Base-by-base conservation (phyloP, 805 yeast genomes). In the Zygotorulaspora danielsina region DNA sequence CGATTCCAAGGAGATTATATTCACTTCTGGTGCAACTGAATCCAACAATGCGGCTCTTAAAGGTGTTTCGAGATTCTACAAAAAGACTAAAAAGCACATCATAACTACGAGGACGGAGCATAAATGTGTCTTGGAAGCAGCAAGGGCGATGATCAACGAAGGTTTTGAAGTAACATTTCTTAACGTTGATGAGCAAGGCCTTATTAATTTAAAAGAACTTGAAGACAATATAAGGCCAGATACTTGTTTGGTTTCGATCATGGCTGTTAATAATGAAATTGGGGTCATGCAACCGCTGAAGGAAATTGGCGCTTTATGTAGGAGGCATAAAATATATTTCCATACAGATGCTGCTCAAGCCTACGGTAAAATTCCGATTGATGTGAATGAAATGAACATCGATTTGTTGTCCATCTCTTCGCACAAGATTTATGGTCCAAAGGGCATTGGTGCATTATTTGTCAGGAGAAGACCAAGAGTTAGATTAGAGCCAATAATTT, bases 321-420 rank as follows among this genome's bases (percentile, higher is more conserved):
- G 89, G 49, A 75, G 79, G 52, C 72, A 86, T 61, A 93, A 93
- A 69, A 83, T 93, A 28, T 93, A 89, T 58, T 93, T 93, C 81
- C 98, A 93, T 68, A 82, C 97, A 8, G 98, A 93, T 61, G 94
- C 84, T 41, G 98, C 98, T 11, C 98, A 93, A 68, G 97, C 96
- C 3, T 86, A 80, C 59, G 98, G 98, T 46, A 93, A 93, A 66
- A 78, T 93, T 41, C 86, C 87, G 41, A 66, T 93, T 40, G 96
- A 93, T 60, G 98, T 93, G 46, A 88, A 93, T 69, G 84, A 82
- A 53, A 78, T 80, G 81, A 89, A 93, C 63, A 85, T 93, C 53
- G 98, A 93, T 65, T 67, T 90, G 50, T 71, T 93, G 81, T 87
- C 96, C 16, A 84, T 93, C 45, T 86, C 96, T 1, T 89, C 96